Evolutionary conservation across 495 filamentous ascomycete species (phyloP), one percentile per base, ranked within the genome.

Genomic region (Xeromyces bisporus): DNA sequence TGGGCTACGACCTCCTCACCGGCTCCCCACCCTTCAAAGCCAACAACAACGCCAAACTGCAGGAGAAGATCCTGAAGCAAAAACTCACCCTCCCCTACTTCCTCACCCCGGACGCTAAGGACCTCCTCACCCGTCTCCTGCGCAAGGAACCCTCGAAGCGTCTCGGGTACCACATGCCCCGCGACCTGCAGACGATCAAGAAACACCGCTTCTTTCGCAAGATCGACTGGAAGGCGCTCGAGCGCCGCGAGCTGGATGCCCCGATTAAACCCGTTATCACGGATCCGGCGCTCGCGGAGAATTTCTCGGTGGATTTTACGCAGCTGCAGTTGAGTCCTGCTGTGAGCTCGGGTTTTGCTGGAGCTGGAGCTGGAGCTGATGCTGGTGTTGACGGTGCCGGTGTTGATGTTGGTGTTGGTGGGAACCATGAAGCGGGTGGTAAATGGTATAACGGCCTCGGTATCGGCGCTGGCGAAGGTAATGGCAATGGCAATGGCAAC

Each of bases 201-300:
- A 73, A 75, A 28, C 89, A 97, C 44, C 75, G 89, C 12, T 96
- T 97, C 64, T 97, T 97, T 69, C 69, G 80, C 33, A 87, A 82
- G 57, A 85, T 96, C 43, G 76, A 97, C 60, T 97, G 89, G 89
- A 71, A 67, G 48, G 69, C 67, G 31, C 65, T 97, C 9, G 81
- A 76, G 29, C 62, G 66, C 23, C 66, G 87, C 26, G 81, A 93
- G 45, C 31, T 92, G 28, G 70, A 75, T 26, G 75, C 89, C 3
- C 89, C 89, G 0, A 94, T 97, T 40, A 67, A 77, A 44, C 89
- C 89, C 2, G 56, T 94, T 37, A 81, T 97, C 38, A 94, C 89
- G 0, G 82, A 96, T 43, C 91, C 91, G 0, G 83, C 86, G 43
- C 62, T 93, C 6, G 89, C 89, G 1, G 89, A 97, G 67, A 96